Evolutionary conservation across 2,329 filamentous ascomycete species (phyloP).

Genomic region (Thermothelomyces thermophilus): DNA sequence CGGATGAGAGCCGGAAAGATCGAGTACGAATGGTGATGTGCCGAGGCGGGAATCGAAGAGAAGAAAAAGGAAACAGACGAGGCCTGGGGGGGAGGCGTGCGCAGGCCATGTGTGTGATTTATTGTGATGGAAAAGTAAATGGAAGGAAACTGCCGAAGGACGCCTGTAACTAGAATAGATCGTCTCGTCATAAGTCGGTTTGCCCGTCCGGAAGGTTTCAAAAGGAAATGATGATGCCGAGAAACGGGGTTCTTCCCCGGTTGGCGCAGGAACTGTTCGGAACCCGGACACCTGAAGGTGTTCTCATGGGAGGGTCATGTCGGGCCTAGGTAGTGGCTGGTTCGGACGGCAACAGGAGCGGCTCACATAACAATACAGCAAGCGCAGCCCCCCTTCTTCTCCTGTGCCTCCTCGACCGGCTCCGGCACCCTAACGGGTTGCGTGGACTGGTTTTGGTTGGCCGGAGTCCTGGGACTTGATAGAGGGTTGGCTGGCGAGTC

Average conservation of each 20-base stretch:
- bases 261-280: neutral
- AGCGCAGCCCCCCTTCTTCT: constrained; percentile 53
- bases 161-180: constrained; percentile 12
- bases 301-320: too few relatives aligned
- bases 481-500: constrained; percentile 39
- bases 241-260: neutral
- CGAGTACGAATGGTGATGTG: neutral
- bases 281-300: neutral
- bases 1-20: neutral
- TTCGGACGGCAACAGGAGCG: neutral
- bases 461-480: constrained; percentile 41
- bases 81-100: neutral
- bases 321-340: too few relatives aligned
- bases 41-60: constrained; percentile 3
- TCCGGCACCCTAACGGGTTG: constrained; percentile 46
- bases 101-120: constrained; percentile 6
- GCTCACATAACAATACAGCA: constrained; percentile 73
- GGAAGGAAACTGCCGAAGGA: neutral
- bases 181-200: constrained; percentile 16
- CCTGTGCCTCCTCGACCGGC: constrained; percentile 44
- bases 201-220: neutral
- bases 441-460: constrained; percentile 36
- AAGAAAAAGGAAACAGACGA: constrained; percentile 5
- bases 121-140: neutral
- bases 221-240: neutral